These are phyloP conservation scores for Fusarium sp. DNA, from an alignment of 2,329 filamentous ascomycete genomes.

Conservation along the genomic window DNA sequence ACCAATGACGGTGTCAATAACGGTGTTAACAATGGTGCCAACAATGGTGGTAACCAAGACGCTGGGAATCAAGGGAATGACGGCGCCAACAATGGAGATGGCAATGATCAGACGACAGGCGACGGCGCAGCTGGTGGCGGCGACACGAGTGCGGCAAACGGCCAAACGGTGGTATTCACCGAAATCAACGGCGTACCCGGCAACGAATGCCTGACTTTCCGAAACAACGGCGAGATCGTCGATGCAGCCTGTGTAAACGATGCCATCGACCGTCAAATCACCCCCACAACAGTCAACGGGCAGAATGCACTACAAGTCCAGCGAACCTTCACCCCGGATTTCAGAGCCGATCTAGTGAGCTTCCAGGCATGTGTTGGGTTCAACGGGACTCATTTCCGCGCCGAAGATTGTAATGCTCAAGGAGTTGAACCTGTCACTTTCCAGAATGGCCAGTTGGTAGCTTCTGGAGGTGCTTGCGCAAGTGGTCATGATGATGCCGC, in stretches of 20 bases:
- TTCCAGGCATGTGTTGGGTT: slow-evolving; percentile 37
- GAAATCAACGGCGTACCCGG: slow-evolving; percentile 33
- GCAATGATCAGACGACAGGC: neutral
- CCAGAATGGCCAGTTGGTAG: slow-evolving; percentile 24
- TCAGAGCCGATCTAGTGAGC: slow-evolving; percentile 30
- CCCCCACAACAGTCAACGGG: slow-evolving; percentile 24
- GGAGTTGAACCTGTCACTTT: slow-evolving; percentile 32
- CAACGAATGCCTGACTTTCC: slow-evolving; percentile 38
- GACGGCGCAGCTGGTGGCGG: slow-evolving; percentile 2
- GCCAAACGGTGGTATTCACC: slow-evolving; percentile 32
- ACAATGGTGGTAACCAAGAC: neutral
- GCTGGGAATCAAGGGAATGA: neutral
- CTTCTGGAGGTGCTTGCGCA: slow-evolving; percentile 27
- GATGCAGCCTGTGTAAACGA: slow-evolving; percentile 37
- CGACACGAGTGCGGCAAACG: neutral
- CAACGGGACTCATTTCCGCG: slow-evolving; percentile 36
- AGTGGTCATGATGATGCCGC: slow-evolving; percentile 29
- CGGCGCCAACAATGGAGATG: neutral
- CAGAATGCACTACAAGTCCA: slow-evolving; percentile 28
- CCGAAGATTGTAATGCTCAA: slow-evolving; percentile 27
- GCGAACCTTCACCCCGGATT: slow-evolving; percentile 35
- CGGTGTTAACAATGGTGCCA: neutral
- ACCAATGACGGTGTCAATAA: no score
- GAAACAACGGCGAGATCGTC: slow-evolving; percentile 40
- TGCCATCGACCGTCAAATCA: slow-evolving; percentile 32